These are phyloP conservation scores for Sanghuangporus sanghuang DNA, from an alignment of 1,284 basidiomycete genomes.

Conservation along the genomic window DNA sequence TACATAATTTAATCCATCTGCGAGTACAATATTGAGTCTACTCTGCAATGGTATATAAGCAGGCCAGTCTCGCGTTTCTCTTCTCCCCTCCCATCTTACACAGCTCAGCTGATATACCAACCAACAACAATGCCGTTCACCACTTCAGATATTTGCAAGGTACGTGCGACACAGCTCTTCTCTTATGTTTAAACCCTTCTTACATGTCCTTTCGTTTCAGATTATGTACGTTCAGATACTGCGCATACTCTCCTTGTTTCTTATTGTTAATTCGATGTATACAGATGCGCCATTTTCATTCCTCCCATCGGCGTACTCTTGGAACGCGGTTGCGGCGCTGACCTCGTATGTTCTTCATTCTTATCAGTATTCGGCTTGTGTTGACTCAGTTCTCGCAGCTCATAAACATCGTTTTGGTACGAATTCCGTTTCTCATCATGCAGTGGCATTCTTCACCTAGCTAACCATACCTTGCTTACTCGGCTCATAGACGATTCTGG, in stretches of 20 bases:
- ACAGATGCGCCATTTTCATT: constrained; percentile 62
- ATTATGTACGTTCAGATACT: constrained; percentile 35
- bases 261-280: constrained; percentile 6
- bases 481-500: constrained; percentile 47
- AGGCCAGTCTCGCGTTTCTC: constrained; percentile 10
- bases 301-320: constrained; percentile 79
- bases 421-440: constrained; percentile 16
- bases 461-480: constrained; percentile 3
- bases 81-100: constrained; percentile 18
- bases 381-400: constrained; percentile 30
- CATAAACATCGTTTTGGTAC: constrained; percentile 62
- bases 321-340: constrained; percentile 68
- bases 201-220: constrained; percentile 19
- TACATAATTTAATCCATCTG: neutral
- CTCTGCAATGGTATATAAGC: neutral
- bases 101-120: constrained; percentile 18
- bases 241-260: neutral
- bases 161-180: constrained; percentile 24
- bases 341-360: constrained; percentile 43
- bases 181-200: neutral
- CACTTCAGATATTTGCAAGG: constrained; percentile 71
- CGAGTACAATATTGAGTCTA: too few relatives aligned
- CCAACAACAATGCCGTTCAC: constrained; percentile 57
- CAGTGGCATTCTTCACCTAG: neutral
- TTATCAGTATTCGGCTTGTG: neutral